Evolutionary conservation across 768 basidiomycete species (phyloP), one percentile per base, ranked within the genome.

Genomic region (Crepidotus variabilis): DNA sequence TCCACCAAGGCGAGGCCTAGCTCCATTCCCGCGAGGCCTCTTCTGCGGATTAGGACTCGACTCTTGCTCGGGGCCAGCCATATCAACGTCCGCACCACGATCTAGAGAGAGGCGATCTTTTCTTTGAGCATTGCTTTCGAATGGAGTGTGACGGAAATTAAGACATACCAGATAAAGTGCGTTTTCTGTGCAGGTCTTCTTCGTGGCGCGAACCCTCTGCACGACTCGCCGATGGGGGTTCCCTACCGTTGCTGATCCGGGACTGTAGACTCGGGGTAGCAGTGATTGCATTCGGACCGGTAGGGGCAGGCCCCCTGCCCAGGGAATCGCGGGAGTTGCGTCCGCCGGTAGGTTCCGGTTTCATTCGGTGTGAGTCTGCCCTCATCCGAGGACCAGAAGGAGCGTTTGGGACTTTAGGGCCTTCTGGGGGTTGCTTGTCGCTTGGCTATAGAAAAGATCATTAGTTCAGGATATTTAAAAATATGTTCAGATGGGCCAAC

Each of bases 151-250:
- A 22, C 23, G 55, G 33, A 32, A 59, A 50, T 36, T 46, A 8
- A 24, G 45, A 67, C 81, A 61, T 71, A 89, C 90, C 90, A 66
- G 86, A 82, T 33, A 76, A 70, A 21, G 84, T 82, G 54, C 90
- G 80, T 72, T 92, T 92, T 65, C 87, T 75, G 56, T 66, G 75
- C 43, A 72, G 73, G 24, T 87, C 86, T 16, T 90, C 87, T 9
- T 88, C 86, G 59, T 77, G 77, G 54, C 74, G 66, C 45, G 71
- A 68, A 49, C 66, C 49, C 34, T 83, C 82, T 50, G 81, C 78
- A 58, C 79, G 80, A 39, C 76, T 72, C 54, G 71, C 72, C 56
- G 77, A 76, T n/a, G 76, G 73, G 36, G 73, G 64, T 22, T 69
- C 62, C 59, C 87, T 85, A 63, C 84, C 83, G 57, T 85, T 87